These are phyloP conservation scores for Colletotrichum endophyticum DNA, from an alignment of 2,329 filamentous ascomycete genomes.

Conservation along the genomic window DNA sequence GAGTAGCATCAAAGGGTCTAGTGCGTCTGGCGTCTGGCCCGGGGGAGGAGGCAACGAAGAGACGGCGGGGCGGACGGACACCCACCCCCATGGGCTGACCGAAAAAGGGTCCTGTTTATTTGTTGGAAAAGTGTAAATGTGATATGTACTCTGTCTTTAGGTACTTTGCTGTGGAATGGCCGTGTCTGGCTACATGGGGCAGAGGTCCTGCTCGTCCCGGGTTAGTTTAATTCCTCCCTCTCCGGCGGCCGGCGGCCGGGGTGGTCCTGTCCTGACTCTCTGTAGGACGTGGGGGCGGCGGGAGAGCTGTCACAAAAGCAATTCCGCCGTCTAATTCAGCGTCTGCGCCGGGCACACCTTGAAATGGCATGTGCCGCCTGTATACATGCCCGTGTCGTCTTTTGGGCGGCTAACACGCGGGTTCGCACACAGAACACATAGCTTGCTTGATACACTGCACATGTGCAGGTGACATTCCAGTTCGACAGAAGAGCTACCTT, in stretches of 20 bases:
- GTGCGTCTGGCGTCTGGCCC: not conserved
- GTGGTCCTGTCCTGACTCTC: not conserved
- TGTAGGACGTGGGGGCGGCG: not conserved
- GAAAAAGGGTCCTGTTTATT: not conserved
- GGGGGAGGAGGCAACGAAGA: not conserved
- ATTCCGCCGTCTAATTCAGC: not conserved
- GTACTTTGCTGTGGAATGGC: not conserved
- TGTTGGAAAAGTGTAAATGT: not conserved
- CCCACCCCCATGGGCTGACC: not conserved
- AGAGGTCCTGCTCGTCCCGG: not conserved
- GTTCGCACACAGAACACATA: not conserved
- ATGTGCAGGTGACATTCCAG: not conserved
- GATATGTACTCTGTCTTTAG: not conserved
- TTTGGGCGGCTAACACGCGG: not conserved
- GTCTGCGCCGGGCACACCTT: not conserved
- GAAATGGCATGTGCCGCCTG: not conserved
- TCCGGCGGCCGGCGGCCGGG: not conserved
- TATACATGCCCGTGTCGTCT: not conserved
- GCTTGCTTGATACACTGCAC: not conserved
- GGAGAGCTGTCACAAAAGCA: slow-evolving; percentile 5
- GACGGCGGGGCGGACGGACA: not conserved
- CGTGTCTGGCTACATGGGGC: not conserved
- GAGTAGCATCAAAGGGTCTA: not conserved
- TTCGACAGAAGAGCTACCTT: not conserved
- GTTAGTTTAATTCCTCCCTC: not conserved